Evolutionary conservation across 2,329 filamentous ascomycete genomes (phyloP).

Genomic region (Nakataea oryzae): DNA sequence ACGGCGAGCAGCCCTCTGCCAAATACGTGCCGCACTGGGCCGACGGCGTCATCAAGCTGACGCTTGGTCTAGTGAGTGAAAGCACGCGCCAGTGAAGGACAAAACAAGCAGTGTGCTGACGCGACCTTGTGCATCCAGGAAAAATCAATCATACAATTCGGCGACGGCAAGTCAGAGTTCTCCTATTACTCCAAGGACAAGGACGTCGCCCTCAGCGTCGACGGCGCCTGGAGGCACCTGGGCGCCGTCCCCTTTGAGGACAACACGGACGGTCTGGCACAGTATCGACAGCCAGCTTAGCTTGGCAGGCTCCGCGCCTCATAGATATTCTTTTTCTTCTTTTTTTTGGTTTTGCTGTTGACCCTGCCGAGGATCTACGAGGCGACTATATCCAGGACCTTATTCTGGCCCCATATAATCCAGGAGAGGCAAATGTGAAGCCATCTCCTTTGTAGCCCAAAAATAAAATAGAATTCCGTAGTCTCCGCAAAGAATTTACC

Average conservation of each 20-base stretch:
- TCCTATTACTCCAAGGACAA: conserved; percentile 29
- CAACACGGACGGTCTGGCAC: background rate
- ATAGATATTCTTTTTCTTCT: background rate
- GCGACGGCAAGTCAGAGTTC: conserved; percentile 31
- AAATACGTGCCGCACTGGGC: conserved; percentile 32
- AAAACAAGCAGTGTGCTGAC: background rate
- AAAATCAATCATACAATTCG: conserved; percentile 30
- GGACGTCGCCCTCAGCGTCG: conserved; percentile 31
- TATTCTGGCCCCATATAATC: too few species aligned
- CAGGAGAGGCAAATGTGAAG: too few species aligned
- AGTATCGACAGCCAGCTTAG: background rate
- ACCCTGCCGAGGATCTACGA: background rate
- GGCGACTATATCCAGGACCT: background rate
- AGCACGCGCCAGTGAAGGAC: background rate
- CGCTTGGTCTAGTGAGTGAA: conserved; percentile 36
- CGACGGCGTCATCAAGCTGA: conserved; percentile 42
- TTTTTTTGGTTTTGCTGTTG: background rate
- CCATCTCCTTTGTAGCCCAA: too few species aligned
- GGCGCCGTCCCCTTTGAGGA: conserved; percentile 35
- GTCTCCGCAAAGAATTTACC: too few species aligned
- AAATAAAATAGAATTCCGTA: too few species aligned
- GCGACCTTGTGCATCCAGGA: conserved; percentile 19
- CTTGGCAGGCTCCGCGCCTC: background rate
- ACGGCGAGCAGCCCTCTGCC: conserved; percentile 22
- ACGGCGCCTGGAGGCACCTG: conserved; percentile 29